phyloP scores from a whole-genome alignment of 1,284 basidiomycete species.

The Tausonia pullulans region DNA sequence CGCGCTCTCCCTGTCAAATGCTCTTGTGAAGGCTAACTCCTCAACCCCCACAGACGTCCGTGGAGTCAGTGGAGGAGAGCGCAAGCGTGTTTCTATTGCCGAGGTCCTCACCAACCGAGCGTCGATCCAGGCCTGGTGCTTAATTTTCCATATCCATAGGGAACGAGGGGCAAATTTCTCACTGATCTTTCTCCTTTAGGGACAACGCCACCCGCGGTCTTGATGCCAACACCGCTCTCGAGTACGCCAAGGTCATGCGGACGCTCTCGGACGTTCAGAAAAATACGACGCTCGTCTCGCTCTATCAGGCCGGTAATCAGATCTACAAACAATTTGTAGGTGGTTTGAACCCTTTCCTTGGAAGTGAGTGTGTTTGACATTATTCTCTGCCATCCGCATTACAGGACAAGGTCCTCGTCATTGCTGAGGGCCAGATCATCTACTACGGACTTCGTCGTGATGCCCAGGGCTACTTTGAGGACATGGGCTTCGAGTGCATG shows the following conservation, averaged over 20 bases:
- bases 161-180: constrained; percentile 47
- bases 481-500: constrained; percentile 53
- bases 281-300: constrained; percentile 62
- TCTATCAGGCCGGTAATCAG: constrained; percentile 69
- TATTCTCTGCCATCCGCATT: too few species aligned
- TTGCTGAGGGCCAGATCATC: constrained; percentile 67
- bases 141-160: constrained; percentile 56
- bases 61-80: constrained; percentile 63
- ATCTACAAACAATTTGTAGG: constrained; percentile 39
- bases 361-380: too few species aligned
- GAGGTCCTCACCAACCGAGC: constrained; percentile 53
- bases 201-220: constrained; percentile 65
- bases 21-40: not conserved
- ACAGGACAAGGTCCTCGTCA: constrained; percentile 53
- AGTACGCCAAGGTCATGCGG: constrained; percentile 60
- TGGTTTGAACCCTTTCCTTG: too few species aligned
- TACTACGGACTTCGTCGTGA: constrained; percentile 63
- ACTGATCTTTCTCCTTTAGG: constrained; percentile 37
- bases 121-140: constrained; percentile 48
- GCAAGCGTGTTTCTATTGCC: constrained; percentile 57
- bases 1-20: not conserved
- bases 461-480: constrained; percentile 66
- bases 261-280: constrained; percentile 64
- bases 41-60: constrained; percentile 37
- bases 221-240: constrained; percentile 73